A percentile compares a stretch with the other conserved stretches of the same genome.
phyloP scores from a whole-genome alignment of 352 stramenopile genomes.

The Discostella stelligera region DNA sequence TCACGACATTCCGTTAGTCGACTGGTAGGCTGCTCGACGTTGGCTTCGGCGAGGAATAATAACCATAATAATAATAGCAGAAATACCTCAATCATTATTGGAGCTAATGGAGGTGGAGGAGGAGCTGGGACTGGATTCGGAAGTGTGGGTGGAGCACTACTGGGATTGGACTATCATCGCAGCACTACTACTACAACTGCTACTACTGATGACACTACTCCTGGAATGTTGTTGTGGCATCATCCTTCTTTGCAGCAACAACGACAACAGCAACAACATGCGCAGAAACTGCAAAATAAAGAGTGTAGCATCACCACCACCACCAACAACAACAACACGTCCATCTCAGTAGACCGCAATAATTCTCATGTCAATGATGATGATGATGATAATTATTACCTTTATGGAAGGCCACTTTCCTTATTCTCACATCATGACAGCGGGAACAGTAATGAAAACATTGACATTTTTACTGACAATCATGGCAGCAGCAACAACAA shows the following conservation, averaged over 20 bases:
- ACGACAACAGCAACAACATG: constrained; percentile 10
- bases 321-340: neutral
- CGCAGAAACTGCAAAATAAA: constrained; percentile 2
- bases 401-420: too few species aligned
- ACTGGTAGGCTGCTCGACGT: constrained; percentile 35
- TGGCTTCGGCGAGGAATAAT: too few species aligned
- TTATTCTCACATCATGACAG: too few species aligned
- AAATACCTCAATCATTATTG: neutral
- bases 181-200: too few species aligned
- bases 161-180: neutral
- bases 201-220: neutral
- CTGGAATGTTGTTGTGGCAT: neutral
- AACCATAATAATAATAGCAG: too few species aligned
- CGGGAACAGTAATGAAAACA: too few species aligned
- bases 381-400: too few species aligned
- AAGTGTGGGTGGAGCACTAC: neutral
- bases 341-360: too few species aligned
- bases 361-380: too few species aligned
- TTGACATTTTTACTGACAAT: too few species aligned
- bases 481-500: too few species aligned
- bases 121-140: neutral
- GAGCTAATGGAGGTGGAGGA: neutral
- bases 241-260: neutral
- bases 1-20: constrained; percentile 65
- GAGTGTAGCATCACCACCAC: too few species aligned